phyloP scores from a whole-genome alignment of 768 basidiomycete species.

The Boletus vinaceobasis region DNA sequence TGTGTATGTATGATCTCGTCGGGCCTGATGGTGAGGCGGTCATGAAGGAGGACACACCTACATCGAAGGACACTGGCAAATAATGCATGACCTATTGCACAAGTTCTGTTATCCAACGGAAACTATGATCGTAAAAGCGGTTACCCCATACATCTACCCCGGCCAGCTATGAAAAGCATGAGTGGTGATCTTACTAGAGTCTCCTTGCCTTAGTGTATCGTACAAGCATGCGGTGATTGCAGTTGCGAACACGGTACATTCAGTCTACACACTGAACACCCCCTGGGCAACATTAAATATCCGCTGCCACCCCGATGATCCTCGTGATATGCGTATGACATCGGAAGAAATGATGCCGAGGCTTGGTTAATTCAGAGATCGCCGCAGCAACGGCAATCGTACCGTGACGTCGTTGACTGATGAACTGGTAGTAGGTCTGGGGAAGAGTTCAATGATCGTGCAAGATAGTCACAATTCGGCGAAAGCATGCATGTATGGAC shows the following conservation, averaged over 20 bases:
- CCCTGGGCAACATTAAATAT: too few relatives aligned
- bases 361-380: neutral
- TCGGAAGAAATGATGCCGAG: neutral
- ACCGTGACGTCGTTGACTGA: neutral
- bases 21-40: neutral
- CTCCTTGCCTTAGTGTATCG: neutral
- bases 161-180: neutral
- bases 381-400: too few relatives aligned
- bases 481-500: neutral
- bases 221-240: neutral
- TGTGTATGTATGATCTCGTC: neutral
- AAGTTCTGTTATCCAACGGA: neutral
- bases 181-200: neutral
- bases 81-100: neutral
- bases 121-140: too few relatives aligned
- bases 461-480: neutral
- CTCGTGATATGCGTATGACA: neutral
- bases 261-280: too few relatives aligned
- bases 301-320: neutral
- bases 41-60: neutral
- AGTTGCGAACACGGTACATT: neutral
- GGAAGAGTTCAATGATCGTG: too few relatives aligned
- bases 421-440: too few relatives aligned
- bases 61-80: neutral
- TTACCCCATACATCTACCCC: neutral